phyloP scores from a whole-genome alignment of 768 basidiomycete genomes.

The Postia placenta region DNA sequence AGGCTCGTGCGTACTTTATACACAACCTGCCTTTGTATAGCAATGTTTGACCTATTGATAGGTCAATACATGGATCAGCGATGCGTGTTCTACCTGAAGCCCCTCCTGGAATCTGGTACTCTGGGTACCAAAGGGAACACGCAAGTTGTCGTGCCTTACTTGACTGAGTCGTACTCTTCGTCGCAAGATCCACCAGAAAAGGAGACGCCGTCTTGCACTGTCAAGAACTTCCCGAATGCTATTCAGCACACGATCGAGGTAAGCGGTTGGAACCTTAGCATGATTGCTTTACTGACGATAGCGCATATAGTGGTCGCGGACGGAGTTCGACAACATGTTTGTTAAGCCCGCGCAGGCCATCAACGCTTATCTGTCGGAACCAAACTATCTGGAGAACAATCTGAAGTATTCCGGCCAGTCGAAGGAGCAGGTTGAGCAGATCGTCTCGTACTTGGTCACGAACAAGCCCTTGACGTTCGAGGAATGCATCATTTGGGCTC shows the following conservation, averaged over 20 bases:
- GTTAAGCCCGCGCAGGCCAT: conserved; percentile 91
- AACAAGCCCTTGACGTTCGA: conserved; percentile 94
- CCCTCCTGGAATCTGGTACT: conserved; percentile 94
- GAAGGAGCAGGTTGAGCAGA: conserved; percentile 82
- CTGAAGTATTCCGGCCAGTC: conserved; percentile 91
- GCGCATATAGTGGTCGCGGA: conserved; percentile 74
- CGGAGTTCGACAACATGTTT: conserved; percentile 88
- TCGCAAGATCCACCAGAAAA: conserved; percentile 99
- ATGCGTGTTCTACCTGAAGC: conserved; percentile 94
- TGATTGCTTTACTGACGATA: conserved; percentile 4
- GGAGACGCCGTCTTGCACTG: conserved; percentile 92
- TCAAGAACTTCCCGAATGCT: conserved; percentile 98
- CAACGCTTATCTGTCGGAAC: conserved; percentile 94
- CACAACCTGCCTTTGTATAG: neutral
- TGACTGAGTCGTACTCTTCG: conserved; percentile 95
- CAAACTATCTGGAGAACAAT: conserved; percentile 88
- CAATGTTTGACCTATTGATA: conserved; percentile 25
- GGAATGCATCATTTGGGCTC: conserved; percentile 96
- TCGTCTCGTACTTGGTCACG: conserved; percentile 83
- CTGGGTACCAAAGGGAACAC: conserved; percentile 97
- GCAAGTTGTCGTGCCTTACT: conserved; percentile 88
- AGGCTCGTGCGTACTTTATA: conserved; percentile 63
- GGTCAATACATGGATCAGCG: conserved; percentile 98
- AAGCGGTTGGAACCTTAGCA: conserved; percentile 13
- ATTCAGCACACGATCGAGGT: conserved; percentile 98